These are phyloP conservation scores for Trichosanthes cucumerina DNA, from an alignment of 306 rosid species.

Conservation along the genomic window DNA sequence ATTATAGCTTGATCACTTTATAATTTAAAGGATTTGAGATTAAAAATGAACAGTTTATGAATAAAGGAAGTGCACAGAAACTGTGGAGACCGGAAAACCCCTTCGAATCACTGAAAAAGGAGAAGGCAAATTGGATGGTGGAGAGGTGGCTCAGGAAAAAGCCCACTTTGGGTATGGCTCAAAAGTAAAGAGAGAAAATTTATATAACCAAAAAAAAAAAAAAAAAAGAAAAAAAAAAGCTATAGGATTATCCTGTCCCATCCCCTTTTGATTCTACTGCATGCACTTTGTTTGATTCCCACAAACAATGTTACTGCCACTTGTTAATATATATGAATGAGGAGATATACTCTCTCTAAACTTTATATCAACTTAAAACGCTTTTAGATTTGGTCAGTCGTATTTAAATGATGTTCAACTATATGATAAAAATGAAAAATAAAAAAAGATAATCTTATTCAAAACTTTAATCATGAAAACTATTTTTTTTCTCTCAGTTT, in stretches of 20 bases:
- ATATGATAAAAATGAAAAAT: background rate
- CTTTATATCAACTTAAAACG: background rate
- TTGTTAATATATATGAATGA: background rate
- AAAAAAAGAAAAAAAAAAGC: background rate
- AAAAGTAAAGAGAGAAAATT: background rate
- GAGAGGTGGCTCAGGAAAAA: background rate
- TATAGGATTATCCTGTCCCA: slow-evolving; percentile 11
- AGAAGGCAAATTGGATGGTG: slow-evolving; percentile 11
- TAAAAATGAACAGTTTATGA: background rate
- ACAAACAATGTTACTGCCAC: background rate
- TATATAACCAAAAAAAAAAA: background rate
- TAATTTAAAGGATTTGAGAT: background rate
- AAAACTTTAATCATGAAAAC: background rate
- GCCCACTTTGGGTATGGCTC: slow-evolving; percentile 5
- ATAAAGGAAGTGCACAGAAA: background rate
- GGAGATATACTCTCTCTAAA: background rate
- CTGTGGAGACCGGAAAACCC: background rate
- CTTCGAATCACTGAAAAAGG: slow-evolving; percentile 4
- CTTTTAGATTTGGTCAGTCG: background rate
- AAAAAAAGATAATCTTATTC: background rate
- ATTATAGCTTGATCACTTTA: background rate
- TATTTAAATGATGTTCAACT: background rate
- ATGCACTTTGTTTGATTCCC: slow-evolving; percentile 5
- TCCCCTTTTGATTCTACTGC: slow-evolving; percentile 8
- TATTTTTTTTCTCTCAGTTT: too few relatives aligned